Base-by-base conservation (phyloP, 2,329 filamentous ascomycete species). In the Fusarium tuaranense region DNA sequence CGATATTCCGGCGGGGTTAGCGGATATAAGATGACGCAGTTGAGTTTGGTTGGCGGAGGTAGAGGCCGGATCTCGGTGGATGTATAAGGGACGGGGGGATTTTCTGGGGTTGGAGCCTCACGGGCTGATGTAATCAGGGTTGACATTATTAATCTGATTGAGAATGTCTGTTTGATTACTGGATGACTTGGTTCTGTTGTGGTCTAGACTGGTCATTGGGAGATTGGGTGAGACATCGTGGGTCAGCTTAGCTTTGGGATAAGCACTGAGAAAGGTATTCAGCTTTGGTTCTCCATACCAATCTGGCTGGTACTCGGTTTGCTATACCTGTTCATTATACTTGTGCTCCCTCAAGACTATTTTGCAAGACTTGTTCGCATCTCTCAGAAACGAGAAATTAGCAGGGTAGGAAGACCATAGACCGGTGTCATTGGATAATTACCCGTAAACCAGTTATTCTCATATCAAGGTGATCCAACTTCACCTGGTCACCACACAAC, bases 11-110 rank as follows among this genome's bases (percentile, higher is more conserved):
- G 70, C 69, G 77, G 77, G 72, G 77, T 79, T 78, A 72, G 30
- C 68, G 69, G 77, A 76, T 16, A 63, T 73, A 65, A 38, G 62
- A 25, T 75, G 69, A 75, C 72, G 72, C 69, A 74, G 14, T 62
- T 6, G 73, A 72, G 46, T 58, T 32, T 61, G 25, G 59, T 41
- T 61, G 36, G 48, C 27, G 34, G 60, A 62, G 67, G 66, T 71
- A 74, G 68, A 69, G 57, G n/a, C 13, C 46, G n/a, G 34, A 51
- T 46, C 16, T 30, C 27, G 38, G 34, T 27, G 46, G 32, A 20
- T 12, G 30, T 64, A 46, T 51, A 46, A 59, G 57, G 57, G 57
- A 59, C 22, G 16, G 36, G 38, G 22, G 38, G 27, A n/a, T 44
- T 44, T 34, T 55, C 36, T 55, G 32, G 61, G 16, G 20, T 16